Percentiles rank a stretch among this genome's conserved stretches.
Evolutionary conservation across 1,284 basidiomycete species (phyloP).

Genomic region (Apiotrichum veenhuisii): DNA sequence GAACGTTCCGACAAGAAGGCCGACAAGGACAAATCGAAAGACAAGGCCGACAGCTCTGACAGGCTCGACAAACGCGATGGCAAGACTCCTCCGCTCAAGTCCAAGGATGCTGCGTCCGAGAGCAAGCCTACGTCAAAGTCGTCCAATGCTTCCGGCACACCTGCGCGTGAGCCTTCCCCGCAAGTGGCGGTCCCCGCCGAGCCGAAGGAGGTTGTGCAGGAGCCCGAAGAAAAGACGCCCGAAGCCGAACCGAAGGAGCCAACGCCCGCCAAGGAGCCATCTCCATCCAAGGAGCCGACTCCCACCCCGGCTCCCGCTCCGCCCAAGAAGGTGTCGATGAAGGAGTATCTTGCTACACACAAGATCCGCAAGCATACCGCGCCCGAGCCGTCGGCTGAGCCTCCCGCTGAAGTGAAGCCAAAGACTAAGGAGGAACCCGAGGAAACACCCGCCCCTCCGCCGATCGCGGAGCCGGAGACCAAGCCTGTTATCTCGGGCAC

Average conservation of each 20-base stretch:
- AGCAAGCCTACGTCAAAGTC: slow-evolving; percentile 1
- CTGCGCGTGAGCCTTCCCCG: background rate
- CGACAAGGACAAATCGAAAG: background rate
- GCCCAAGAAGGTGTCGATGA: slow-evolving; percentile 39
- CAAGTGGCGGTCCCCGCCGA: background rate
- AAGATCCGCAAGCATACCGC: slow-evolving; percentile 33
- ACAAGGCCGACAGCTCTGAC: slow-evolving; percentile 4
- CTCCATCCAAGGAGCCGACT: slow-evolving; percentile 21
- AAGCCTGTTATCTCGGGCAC: slow-evolving; percentile 1
- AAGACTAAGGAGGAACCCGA: background rate
- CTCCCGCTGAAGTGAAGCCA: background rate
- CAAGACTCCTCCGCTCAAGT: too few species aligned
- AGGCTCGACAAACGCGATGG: background rate
- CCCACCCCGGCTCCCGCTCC: slow-evolving; percentile 11
- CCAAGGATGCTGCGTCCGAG: background rate
- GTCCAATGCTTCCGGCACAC: background rate
- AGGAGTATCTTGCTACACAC: slow-evolving; percentile 39
- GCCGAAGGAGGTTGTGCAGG: background rate
- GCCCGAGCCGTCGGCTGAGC: background rate
- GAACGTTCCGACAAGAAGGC: slow-evolving; percentile 1
- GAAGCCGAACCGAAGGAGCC: background rate
- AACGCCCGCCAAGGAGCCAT: background rate
- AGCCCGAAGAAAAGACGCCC: background rate
- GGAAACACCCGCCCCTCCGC: background rate
- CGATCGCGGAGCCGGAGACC: background rate